Evolutionary conservation across 805 yeast species (phyloP), one percentile per base, ranked within the genome.

Genomic region (Kuraishia ogatae): DNA sequence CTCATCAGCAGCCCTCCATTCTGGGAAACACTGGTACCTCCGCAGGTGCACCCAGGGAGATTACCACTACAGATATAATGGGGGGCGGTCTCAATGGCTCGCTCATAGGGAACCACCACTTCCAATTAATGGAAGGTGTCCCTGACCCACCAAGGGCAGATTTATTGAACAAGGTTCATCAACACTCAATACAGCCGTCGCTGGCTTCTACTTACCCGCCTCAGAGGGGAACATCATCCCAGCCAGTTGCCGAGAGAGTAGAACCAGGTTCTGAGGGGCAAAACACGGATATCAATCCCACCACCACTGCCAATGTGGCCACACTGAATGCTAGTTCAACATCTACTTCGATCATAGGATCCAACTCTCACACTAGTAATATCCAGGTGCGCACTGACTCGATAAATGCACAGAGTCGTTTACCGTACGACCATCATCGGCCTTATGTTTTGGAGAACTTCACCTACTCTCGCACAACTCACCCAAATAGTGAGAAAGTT

Each of bases 401-500:
- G 17, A 35, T 35, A 10, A 35, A 35, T 15, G 43, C 43, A 10
- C 43, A 35, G 43, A 35, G 43, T 15, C 43, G 43, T 35, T 35
- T 35, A 17, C 43, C 43, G 17, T 35, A 35, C 17, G 43, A 35
- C 43, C 43, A 35, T 15, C 7, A 35, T 15, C 6, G 62, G 22
- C 58, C 65, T 0, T 62, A 66, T 50, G 57, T 60, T 1, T 57
- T 65, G 17, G 67, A 67, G 28, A 66, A 61, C 51, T 67, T 66
- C 54, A 61, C 69, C 2, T 74, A 78, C 58, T 72, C 81, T 0
- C 70, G 80, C 54, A 60, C 71, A 5, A 64, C 72, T 15, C 81
- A 79, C 60, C 81, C 81, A 2, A 79, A 75, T 58, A 71, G 80
- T 17, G 76, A 71, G 54, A 68, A 73, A 48, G 77, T 75, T 20